phyloP scores from a whole-genome alignment of 2,329 filamentous ascomycete species.

The Xylaria sp. region DNA sequence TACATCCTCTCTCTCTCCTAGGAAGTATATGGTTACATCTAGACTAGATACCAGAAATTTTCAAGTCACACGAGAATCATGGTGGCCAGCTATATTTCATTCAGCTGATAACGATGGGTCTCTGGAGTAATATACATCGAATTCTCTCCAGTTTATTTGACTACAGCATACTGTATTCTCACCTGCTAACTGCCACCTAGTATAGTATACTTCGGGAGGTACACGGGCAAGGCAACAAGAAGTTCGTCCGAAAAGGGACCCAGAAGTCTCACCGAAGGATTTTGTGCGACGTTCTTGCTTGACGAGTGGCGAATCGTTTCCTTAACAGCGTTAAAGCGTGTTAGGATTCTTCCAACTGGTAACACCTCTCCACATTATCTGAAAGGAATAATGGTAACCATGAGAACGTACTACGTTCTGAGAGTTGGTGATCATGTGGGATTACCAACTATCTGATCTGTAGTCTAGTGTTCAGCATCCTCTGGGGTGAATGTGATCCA shows the following conservation, averaged over 20 bases:
- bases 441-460: background rate
- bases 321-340: background rate
- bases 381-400: background rate
- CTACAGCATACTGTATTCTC: background rate
- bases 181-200: background rate
- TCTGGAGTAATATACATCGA: background rate
- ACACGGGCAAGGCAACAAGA: background rate
- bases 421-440: constrained; percentile 5
- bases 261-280: background rate
- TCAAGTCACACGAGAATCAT: background rate
- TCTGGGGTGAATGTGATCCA: background rate
- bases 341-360: background rate
- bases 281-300: constrained; percentile 1
- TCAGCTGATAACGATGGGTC: constrained; percentile 1
- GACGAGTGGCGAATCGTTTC: background rate
- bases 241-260: background rate
- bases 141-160: background rate
- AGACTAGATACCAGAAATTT: background rate
- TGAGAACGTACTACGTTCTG: background rate
- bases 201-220: background rate
- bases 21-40: background rate
- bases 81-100: background rate
- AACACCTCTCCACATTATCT: background rate
- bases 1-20: background rate
- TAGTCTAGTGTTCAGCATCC: too few relatives aligned